Evolutionary conservation across 768 basidiomycete genomes (phyloP), one percentile per base, ranked within the genome.

Genomic region (Mycena pura): DNA sequence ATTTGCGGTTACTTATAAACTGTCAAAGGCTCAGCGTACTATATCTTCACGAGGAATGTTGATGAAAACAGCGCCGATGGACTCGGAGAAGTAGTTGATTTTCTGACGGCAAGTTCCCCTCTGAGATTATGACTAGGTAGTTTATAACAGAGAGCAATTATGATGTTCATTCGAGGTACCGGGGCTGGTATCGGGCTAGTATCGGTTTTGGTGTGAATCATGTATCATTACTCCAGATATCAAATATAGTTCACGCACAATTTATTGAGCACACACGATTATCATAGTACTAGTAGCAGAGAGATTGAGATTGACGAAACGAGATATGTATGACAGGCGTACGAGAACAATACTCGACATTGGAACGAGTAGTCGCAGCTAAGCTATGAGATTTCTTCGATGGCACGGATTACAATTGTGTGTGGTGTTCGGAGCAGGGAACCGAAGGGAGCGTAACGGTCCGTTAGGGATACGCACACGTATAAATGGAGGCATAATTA

Each of bases 401-500:
- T 13, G 48, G 43, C 3, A 50, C 43, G 50, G 36, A 60, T 60
- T 60, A 60, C 50, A 43, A 46, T 43, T 15, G 41, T 17, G 57
- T 34, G 22, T 40, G 32, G 40, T n/a, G 49, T 21, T n/a, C 32
- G 21, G 39, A 10, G 25, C 15, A 17, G n/a, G 40, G 47, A 31
- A 43, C 5, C 27, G 44, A 36, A 43, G 54, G 29, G 54, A 40
- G 45, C 31, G 44, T 43, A 57, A 58, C 57, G 43, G 50, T 61
- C 60, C 60, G 40, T 61, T 55, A 55, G 39, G 47, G 59, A 54
- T 48, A 54, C 51, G 47, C 60, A 34, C 52, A 61, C 52, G 49
- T 57, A 57, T 62, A 62, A 57, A 56, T 62, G 61, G 54, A 62
- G 48, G 58, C 63, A 64, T 64, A 64, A 64, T 64, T 64, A 64